Conservation (phyloP, 1,284 basidiomycete genomes). For the Wolfiporia cocos region DNA sequence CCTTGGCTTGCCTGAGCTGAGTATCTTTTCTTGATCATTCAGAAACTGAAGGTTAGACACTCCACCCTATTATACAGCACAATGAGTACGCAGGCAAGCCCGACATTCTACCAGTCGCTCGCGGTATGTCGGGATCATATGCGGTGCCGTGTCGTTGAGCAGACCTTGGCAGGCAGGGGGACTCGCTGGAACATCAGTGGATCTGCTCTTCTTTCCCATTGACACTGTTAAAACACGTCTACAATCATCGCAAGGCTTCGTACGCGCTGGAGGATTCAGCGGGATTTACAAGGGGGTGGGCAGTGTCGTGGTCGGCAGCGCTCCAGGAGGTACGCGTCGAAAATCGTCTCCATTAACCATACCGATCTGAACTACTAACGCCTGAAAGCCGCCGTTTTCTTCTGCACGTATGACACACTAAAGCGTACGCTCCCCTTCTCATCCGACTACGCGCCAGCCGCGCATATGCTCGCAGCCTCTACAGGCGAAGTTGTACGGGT, state of each 20-base stretch:
- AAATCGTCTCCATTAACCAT: not conserved
- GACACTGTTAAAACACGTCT: slow-evolving; percentile 96
- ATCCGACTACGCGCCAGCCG: slow-evolving; percentile 56
- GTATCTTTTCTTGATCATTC: too few species aligned
- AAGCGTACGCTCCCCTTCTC: slow-evolving; percentile 69
- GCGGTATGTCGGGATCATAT: slow-evolving; percentile 11
- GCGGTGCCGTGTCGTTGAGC: not conserved
- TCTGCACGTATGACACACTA: slow-evolving; percentile 89
- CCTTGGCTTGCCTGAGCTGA: too few species aligned
- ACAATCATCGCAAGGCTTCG: slow-evolving; percentile 86
- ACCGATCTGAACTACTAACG: not conserved
- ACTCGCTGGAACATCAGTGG: slow-evolving; percentile 83
- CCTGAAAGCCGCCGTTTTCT: slow-evolving; percentile 85
- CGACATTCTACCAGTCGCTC: slow-evolving; percentile 25
- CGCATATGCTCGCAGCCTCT: slow-evolving; percentile 80
- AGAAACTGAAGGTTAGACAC: too few species aligned
- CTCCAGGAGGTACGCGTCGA: slow-evolving; percentile 77
- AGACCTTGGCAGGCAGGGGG: slow-evolving; percentile 65
- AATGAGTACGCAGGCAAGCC: slow-evolving; percentile 13
- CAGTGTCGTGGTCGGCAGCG: slow-evolving; percentile 92
- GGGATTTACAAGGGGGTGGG: slow-evolving; percentile 95
- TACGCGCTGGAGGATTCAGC: slow-evolving; percentile 81
- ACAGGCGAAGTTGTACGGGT: slow-evolving; percentile 74
- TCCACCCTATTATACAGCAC: too few species aligned
- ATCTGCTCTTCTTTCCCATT: slow-evolving; percentile 94